These are phyloP conservation scores for Talaromyces borbonicus DNA, from an alignment of 495 filamentous ascomycete genomes.

Conservation along the genomic window DNA sequence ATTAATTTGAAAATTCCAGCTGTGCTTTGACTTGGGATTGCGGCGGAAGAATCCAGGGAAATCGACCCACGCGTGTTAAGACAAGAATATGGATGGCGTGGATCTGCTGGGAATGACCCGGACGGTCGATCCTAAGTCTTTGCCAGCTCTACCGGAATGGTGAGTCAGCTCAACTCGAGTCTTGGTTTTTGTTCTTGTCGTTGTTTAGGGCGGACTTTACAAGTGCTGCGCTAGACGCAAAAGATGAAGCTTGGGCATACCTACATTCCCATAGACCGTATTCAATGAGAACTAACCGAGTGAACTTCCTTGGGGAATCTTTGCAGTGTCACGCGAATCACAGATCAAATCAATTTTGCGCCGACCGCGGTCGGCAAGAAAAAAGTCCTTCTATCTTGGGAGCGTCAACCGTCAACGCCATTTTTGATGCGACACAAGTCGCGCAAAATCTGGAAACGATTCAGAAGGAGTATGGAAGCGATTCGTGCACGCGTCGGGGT, in stretches of 20 bases:
- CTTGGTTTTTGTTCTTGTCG: background rate
- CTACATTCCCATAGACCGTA: no score
- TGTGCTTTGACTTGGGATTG: background rate
- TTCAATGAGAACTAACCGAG: background rate
- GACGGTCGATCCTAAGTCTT: background rate
- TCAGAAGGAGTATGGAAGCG: constrained; percentile 30
- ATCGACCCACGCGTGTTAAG: background rate
- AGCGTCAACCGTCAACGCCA: constrained; percentile 45
- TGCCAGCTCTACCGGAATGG: background rate
- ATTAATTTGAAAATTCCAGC: background rate
- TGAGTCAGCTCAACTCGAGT: background rate
- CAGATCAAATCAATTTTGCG: constrained; percentile 27
- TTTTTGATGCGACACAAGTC: constrained; percentile 31
- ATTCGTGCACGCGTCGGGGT: constrained; percentile 16
- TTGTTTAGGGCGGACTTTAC: no score
- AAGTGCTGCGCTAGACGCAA: no score
- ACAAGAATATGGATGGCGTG: background rate
- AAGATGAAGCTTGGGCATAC: no score
- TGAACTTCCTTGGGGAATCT: background rate
- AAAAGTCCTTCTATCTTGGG: constrained; percentile 39
- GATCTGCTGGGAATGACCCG: background rate
- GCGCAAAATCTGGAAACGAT: constrained; percentile 45
- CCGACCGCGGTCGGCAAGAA: constrained; percentile 21
- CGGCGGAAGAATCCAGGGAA: background rate
- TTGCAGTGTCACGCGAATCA: constrained; percentile 7